Conservation (phyloP, 208 protist species). For the Wallacemonas collosoma region DNA sequence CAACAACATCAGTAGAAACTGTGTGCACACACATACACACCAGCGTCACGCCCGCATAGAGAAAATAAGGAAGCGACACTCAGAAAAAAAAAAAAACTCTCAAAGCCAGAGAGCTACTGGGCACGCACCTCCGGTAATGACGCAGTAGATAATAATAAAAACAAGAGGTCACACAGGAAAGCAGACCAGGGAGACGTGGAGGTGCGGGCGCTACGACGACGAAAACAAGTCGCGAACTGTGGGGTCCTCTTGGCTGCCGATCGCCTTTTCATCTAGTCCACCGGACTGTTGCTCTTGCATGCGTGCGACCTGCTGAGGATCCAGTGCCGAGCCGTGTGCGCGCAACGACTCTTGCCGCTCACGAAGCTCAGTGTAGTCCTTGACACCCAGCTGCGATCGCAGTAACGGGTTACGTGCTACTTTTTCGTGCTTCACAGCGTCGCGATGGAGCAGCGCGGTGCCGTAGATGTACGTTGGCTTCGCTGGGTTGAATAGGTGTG, state of each 20-base stretch:
- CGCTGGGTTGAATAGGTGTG: constrained; percentile 52
- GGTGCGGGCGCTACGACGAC: constrained; percentile 5
- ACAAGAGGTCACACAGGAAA: constrained; percentile 10
- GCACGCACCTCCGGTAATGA: too few species aligned
- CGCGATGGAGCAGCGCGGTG: constrained; percentile 65
- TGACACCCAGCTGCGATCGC: constrained; percentile 52
- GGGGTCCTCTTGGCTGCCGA: constrained; percentile 43
- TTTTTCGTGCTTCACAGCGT: constrained; percentile 57
- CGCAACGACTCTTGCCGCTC: constrained; percentile 56
- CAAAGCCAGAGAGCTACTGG: too few species aligned
- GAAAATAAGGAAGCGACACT: too few species aligned
- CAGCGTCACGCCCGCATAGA: too few species aligned
- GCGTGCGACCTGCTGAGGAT: constrained; percentile 60
- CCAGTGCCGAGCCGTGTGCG: constrained; percentile 38
- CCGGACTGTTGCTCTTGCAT: constrained; percentile 48
- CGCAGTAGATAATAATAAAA: constrained; percentile 17
- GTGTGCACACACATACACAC: too few species aligned
- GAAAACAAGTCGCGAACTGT: constrained; percentile 45
- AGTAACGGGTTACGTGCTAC: constrained; percentile 72
- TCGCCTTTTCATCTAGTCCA: constrained; percentile 34
- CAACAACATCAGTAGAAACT: too few species aligned
- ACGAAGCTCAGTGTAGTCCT: constrained; percentile 74
- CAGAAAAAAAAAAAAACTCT: too few species aligned
- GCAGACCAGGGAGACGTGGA: background rate
- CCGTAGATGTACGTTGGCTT: constrained; percentile 80